Evolutionary conservation across 805 yeast species (phyloP).

Genomic region (Pichia sporocuriosa): DNA sequence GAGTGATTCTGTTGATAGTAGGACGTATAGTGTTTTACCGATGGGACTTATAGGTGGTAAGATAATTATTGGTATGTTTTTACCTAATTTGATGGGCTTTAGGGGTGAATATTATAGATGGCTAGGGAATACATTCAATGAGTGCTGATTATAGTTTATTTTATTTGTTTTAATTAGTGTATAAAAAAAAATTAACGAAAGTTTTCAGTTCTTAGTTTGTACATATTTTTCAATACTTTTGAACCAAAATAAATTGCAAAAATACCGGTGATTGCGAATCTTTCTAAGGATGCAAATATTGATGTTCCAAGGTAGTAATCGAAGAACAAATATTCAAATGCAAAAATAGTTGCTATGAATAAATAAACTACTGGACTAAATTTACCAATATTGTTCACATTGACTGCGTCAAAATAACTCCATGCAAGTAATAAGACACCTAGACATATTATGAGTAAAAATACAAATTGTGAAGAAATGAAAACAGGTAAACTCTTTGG

Average conservation of each 20-base stretch:
- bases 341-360: slow-evolving; percentile 42
- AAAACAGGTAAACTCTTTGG: slow-evolving; percentile 45
- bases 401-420: slow-evolving; percentile 32
- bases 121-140: slow-evolving; percentile 43
- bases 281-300: slow-evolving; percentile 51
- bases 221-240: slow-evolving; percentile 46
- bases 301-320: slow-evolving; percentile 53
- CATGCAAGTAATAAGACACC: slow-evolving; percentile 38
- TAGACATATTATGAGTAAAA: slow-evolving; percentile 36
- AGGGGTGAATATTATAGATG: slow-evolving; percentile 50
- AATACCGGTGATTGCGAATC: slow-evolving; percentile 41
- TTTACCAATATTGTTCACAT: slow-evolving; percentile 31
- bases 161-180: no score
- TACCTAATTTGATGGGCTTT: slow-evolving; percentile 26
- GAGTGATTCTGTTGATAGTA: slow-evolving; percentile 78
- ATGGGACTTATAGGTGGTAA: slow-evolving; percentile 85
- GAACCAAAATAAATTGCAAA: slow-evolving; percentile 57
- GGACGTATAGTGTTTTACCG: slow-evolving; percentile 87
- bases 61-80: slow-evolving; percentile 63
- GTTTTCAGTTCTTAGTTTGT: slow-evolving; percentile 25
- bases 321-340: slow-evolving; percentile 47
- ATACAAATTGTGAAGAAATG: slow-evolving; percentile 47
- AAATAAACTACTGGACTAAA: slow-evolving; percentile 23
- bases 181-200: slow-evolving; percentile 14
- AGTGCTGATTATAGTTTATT: no score